phyloP scores from a whole-genome alignment of 306 rosid species.

The Vigna hirtella region DNA sequence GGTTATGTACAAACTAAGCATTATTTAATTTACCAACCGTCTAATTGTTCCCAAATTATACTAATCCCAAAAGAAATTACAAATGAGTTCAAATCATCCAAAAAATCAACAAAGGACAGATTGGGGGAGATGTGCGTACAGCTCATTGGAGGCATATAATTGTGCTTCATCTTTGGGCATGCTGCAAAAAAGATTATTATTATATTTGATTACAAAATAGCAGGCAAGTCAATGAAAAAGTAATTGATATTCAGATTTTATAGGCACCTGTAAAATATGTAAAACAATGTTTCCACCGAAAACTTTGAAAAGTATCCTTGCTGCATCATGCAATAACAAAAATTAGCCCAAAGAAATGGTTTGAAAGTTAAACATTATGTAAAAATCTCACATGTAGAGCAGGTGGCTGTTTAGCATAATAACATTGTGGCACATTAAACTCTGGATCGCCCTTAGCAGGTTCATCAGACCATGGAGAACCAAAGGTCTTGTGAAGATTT shows the following conservation, averaged over 20 bases:
- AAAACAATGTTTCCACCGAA: slow-evolving; percentile 79
- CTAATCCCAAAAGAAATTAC: background rate
- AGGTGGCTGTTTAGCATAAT: slow-evolving; percentile 83
- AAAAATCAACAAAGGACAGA: background rate
- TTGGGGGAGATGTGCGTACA: slow-evolving; percentile 62
- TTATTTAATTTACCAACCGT: slow-evolving; percentile 14
- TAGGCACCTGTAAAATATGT: slow-evolving; percentile 90
- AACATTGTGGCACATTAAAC: slow-evolving; percentile 87
- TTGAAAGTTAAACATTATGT: slow-evolving; percentile 13
- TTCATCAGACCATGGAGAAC: slow-evolving; percentile 98
- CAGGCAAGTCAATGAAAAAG: background rate
- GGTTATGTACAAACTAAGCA: slow-evolving; percentile 10
- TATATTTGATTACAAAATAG: slow-evolving; percentile 10
- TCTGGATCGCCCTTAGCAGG: slow-evolving; percentile 96
- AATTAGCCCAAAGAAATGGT: slow-evolving; percentile 38
- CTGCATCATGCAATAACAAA: slow-evolving; percentile 58
- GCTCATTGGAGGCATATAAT: slow-evolving; percentile 83
- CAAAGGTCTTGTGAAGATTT: slow-evolving; percentile 94
- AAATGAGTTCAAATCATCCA: slow-evolving; percentile 23
- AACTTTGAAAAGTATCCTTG: slow-evolving; percentile 80
- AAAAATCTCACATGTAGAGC: slow-evolving; percentile 67
- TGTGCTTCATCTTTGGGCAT: slow-evolving; percentile 99
- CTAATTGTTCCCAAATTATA: slow-evolving; percentile 6
- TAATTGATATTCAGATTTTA: slow-evolving; percentile 24
- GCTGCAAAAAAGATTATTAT: slow-evolving; percentile 54